Evolutionary conservation across 2,329 filamentous ascomycete species (phyloP).

Genomic region (Purpureocillium takamizusanense): DNA sequence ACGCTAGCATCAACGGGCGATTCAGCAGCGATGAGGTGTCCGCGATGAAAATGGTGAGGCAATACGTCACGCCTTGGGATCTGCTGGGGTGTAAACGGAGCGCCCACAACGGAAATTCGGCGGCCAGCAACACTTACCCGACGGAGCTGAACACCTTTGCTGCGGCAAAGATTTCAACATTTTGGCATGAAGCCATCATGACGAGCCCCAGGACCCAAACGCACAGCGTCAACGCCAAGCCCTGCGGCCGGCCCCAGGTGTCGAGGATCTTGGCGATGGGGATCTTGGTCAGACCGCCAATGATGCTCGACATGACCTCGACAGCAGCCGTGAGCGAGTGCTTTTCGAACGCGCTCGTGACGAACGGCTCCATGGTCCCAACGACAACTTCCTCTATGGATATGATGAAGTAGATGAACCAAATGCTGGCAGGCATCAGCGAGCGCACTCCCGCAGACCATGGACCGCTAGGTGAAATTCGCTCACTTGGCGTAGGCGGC

Average conservation of each 20-base stretch:
- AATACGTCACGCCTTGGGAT: conserved; percentile 30
- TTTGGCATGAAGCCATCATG: conserved; percentile 56
- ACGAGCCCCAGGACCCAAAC: conserved; percentile 44
- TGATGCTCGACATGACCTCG: conserved; percentile 42
- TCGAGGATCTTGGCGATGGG: conserved; percentile 60
- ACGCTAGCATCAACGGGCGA: conserved; percentile 54
- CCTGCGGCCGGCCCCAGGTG: conserved; percentile 58
- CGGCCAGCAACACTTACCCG: conserved; percentile 31
- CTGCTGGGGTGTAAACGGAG: conserved; percentile 9
- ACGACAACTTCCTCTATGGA: conserved; percentile 28
- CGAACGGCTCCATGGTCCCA: conserved; percentile 33
- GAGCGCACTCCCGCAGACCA: too few relatives aligned
- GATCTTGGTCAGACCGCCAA: conserved; percentile 53
- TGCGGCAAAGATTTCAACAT: conserved; percentile 52
- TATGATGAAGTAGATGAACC: conserved; percentile 29
- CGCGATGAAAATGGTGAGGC: conserved; percentile 50
- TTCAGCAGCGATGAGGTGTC: conserved; percentile 59
- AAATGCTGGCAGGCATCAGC: conserved; percentile 18
- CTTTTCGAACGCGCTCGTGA: conserved; percentile 39
- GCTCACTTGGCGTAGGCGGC: conserved; percentile 32
- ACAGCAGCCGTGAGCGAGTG: conserved; percentile 47
- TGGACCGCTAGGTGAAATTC: too few relatives aligned
- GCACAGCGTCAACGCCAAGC: conserved; percentile 43
- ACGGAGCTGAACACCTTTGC: conserved; percentile 59
- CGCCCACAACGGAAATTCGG: not conserved